These are phyloP conservation scores for Anethum foeniculum DNA, from an alignment of 140 eudicot species.

Conservation along the genomic window DNA sequence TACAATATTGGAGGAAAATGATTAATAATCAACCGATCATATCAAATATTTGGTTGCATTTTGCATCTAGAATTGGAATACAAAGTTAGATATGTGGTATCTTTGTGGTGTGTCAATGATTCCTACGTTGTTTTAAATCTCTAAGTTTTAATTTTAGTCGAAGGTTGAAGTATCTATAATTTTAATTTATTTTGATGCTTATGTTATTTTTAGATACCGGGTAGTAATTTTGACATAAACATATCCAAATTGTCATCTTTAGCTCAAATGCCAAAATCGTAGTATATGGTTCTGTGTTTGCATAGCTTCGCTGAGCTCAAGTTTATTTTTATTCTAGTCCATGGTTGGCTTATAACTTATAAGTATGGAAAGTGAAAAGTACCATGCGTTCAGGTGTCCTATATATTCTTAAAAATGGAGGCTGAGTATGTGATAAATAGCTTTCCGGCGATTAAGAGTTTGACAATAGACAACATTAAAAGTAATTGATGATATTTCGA, in stretches of 20 bases:
- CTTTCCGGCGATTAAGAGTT: not conserved
- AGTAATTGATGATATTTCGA: not conserved
- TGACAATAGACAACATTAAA: not conserved
- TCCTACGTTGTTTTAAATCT: not conserved
- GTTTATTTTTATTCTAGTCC: not conserved
- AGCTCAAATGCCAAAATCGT: not conserved
- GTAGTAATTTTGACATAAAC: not conserved
- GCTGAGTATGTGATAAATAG: not conserved
- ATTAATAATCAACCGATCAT: too few relatives aligned
- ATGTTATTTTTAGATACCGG: not conserved
- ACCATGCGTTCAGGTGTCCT: not conserved
- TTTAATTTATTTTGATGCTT: not conserved
- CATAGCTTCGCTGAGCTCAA: not conserved
- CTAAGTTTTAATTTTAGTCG: not conserved
- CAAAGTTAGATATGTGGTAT: not conserved
- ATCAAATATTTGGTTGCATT: too few relatives aligned
- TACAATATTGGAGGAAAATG: too few relatives aligned
- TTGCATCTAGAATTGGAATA: not conserved
- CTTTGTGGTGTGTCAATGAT: not conserved
- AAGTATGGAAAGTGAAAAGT: not conserved
- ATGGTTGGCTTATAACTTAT: not conserved
- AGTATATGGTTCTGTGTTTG: not conserved
- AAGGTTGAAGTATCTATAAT: not conserved
- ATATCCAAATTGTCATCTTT: not conserved
- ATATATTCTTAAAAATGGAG: not conserved